A percentile compares a stretch with the other conserved stretches of the same genome.
Conservation (phyloP, 345 rosid species). For the Durio zibethinus region DNA sequence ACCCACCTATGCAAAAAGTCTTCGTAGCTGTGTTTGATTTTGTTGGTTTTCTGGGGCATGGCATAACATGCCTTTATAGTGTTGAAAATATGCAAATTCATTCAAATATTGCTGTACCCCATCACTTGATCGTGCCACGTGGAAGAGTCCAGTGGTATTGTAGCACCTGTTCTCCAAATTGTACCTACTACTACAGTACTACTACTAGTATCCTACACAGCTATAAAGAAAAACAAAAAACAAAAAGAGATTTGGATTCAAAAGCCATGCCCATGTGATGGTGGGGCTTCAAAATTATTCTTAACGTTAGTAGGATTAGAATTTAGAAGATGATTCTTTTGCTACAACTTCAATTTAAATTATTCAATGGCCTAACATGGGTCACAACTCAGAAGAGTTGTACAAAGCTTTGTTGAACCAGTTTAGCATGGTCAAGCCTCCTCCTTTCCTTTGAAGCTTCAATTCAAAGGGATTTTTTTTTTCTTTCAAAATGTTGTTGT, state of each 20-base stretch:
- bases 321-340: constrained; percentile 4
- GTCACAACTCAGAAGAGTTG: constrained; percentile 17
- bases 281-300: constrained; percentile 16
- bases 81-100: neutral
- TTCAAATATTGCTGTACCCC: constrained; percentile 19
- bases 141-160: constrained; percentile 15
- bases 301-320: neutral
- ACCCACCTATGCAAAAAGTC: neutral
- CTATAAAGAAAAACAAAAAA: neutral
- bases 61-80: neutral
- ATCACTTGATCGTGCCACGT: constrained; percentile 17
- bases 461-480: neutral
- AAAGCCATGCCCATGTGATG: constrained; percentile 33
- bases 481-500: neutral
- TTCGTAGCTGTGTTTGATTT: neutral
- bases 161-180: constrained; percentile 11
- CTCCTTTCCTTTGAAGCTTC: neutral
- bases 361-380: constrained; percentile 20
- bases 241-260: neutral
- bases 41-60: constrained; percentile 11
- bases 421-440: neutral
- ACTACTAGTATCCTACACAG: neutral
- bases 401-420: neutral
- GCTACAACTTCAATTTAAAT: neutral
- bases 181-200: constrained; percentile 20